phyloP scores from a whole-genome alignment of 352 stramenopile genomes.

The Globisporangium splendens region DNA sequence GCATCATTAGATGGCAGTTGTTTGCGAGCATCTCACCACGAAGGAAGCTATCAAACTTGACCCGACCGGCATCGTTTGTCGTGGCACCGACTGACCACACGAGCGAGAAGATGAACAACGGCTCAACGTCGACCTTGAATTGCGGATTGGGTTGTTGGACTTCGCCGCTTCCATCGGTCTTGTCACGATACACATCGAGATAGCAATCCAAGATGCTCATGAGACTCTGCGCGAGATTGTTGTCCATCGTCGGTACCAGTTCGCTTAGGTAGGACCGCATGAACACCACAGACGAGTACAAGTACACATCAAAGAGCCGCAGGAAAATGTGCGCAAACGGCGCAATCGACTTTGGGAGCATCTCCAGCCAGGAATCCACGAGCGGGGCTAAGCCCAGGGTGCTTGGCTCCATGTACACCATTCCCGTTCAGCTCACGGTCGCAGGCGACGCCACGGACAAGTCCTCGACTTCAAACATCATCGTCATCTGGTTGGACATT shows the following conservation, averaged over 20 bases:
- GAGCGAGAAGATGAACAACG: conserved; percentile 91
- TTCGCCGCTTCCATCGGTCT: conserved; percentile 40
- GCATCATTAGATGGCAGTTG: conserved; percentile 54
- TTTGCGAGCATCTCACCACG: conserved; percentile 79
- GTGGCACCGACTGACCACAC: conserved; percentile 92
- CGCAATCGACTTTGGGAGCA: conserved; percentile 41
- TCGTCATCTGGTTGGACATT: conserved; percentile 95
- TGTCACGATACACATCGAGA: conserved; percentile 63
- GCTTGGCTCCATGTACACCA: conserved; percentile 96
- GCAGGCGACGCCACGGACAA: conserved; percentile 91
- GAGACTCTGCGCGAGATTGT: conserved; percentile 89
- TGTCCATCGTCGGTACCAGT: conserved; percentile 91
- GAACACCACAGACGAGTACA: conserved; percentile 85
- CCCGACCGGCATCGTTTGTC: conserved; percentile 81
- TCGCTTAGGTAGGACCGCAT: conserved; percentile 86
- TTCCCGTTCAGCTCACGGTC: conserved; percentile 93
- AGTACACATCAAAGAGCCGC: conserved; percentile 88
- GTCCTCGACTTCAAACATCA: conserved; percentile 98
- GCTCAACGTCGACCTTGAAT: conserved; percentile 79
- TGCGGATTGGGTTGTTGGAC: conserved; percentile 42
- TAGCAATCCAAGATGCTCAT: conserved; percentile 93
- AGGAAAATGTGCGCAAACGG: conserved; percentile 47
- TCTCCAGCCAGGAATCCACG: conserved; percentile 88
- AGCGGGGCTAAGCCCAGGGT: conserved; percentile 87
- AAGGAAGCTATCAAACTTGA: conserved; percentile 89